Conservation (phyloP, 2,329 filamentous ascomycete species). For the Zalaria obscura region DNA sequence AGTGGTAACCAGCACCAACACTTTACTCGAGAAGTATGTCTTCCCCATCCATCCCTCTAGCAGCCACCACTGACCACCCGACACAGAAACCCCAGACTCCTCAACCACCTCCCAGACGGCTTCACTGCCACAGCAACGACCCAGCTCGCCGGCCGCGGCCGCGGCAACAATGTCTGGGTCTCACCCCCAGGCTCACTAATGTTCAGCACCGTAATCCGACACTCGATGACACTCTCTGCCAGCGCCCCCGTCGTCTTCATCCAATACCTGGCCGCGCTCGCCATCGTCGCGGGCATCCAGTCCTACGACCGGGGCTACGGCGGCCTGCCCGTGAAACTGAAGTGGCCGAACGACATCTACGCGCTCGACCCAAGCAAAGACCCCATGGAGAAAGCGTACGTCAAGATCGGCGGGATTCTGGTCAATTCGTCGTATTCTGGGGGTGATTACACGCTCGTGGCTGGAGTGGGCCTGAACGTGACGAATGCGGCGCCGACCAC, state of each 20-base stretch:
- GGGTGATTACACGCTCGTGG: conserved; percentile 70
- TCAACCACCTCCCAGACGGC: conserved; percentile 66
- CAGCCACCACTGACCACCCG: conserved; percentile 1
- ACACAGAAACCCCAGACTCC: conserved; percentile 57
- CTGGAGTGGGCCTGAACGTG: conserved; percentile 73
- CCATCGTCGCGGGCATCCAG: conserved; percentile 71
- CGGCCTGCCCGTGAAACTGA: conserved; percentile 66
- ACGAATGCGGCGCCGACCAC: conserved; percentile 76
- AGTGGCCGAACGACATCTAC: conserved; percentile 92
- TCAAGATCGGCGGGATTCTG: conserved; percentile 87
- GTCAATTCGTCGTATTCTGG: conserved; percentile 74
- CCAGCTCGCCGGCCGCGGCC: conserved; percentile 75
- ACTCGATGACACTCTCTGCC: conserved; percentile 57
- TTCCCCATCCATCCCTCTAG: background rate
- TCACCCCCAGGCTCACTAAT: conserved; percentile 75
- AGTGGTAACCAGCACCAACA: conserved; percentile 88
- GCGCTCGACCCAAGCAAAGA: conserved; percentile 17
- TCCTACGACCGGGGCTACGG: conserved; percentile 64
- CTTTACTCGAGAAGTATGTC: conserved; percentile 69
- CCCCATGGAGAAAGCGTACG: conserved; percentile 33
- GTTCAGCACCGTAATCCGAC: conserved; percentile 78
- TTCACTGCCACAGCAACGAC: conserved; percentile 79
- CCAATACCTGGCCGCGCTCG: conserved; percentile 83
- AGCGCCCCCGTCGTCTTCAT: conserved; percentile 78
- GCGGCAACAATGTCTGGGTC: conserved; percentile 89